These are phyloP conservation scores for Straminergon stramineum DNA, from an alignment of 225 moss, liverwort and hornwort species.

Conservation along the genomic window DNA sequence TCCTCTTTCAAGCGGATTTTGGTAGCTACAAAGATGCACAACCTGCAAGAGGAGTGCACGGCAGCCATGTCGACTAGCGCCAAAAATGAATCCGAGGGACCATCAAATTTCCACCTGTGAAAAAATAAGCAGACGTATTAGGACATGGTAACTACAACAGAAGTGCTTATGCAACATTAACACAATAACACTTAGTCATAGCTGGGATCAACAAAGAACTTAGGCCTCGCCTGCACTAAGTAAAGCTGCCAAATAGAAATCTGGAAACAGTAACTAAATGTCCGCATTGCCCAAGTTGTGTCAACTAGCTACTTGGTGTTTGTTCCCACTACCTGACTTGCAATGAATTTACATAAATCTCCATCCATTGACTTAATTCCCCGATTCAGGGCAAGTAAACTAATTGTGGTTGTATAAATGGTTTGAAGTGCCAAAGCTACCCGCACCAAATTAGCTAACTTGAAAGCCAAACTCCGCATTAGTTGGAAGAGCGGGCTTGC, in stretches of 20 bases:
- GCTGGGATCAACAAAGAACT: background rate
- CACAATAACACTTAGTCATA: background rate
- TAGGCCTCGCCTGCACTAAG: background rate
- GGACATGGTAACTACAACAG: background rate
- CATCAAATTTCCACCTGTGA: conserved; percentile 74
- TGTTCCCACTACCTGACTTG: background rate
- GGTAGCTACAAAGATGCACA: conserved; percentile 83
- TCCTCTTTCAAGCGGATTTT: conserved; percentile 56
- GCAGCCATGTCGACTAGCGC: conserved; percentile 97
- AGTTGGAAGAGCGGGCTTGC: background rate
- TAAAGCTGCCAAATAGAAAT: background rate
- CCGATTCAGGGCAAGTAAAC: background rate
- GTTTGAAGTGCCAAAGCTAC: background rate
- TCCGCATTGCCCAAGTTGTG: background rate
- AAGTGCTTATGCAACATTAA: background rate
- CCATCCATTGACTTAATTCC: background rate
- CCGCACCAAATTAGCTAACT: background rate
- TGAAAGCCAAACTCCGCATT: background rate
- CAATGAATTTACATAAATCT: background rate
- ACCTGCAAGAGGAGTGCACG: conserved; percentile 94
- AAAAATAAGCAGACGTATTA: background rate
- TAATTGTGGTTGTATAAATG: background rate
- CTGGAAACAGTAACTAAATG: background rate
- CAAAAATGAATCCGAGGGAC: conserved; percentile 67
- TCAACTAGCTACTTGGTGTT: background rate